Evolutionary conservation across 257 asterid genomes (phyloP), one percentile per base, ranked within the genome.

Genomic region (Linderniella brevidens): DNA sequence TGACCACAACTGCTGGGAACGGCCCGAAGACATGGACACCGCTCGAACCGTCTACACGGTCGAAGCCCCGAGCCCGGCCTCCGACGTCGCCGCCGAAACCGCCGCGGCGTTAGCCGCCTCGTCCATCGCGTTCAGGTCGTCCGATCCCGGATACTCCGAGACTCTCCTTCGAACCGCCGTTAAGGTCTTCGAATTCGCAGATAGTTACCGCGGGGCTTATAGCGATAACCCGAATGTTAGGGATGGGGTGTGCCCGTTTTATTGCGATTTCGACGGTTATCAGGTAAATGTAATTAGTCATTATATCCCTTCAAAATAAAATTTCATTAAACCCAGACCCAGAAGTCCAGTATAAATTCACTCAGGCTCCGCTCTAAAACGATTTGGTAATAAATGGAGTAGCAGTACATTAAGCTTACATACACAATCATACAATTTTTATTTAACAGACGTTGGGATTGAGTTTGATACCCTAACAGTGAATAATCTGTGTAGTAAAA

Each of bases 1-100:
- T 5, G 99, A 85, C 61, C 99, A 90, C 59, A 63, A 66, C 58
- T 90, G 99, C 58, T 90, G 99, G 99, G 99, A 90, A 64, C 69
- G 99, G 62, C 99, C 99, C 5, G 99, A 90, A 64, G 99, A 90
- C 48, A 90, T 90, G 96, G 96, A 90, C 72, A 90, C 99, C 12
- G 70, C 68, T 25, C 72, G 99, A 56, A 81, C 99, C 13, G 93
- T 81, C 0, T 90, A 90, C 63, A 19, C 72, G 1, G 94, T 90
- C 7, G 94, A 85, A 35, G 94, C 96, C 9, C 99, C 99, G 0
- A 90, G 81, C 56, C 68, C 99, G n/a, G 99, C 99, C 29, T 79
- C 96, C 0, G 99, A 90, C 20, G 92, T 90, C 4, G 99, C 99
- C 0, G 99, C 86, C 8, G 99, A 90, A 63, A 90, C 82, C 1